phyloP scores from a whole-genome alignment of 2,329 filamentous ascomycete genomes.

The Claviceps spartinae region DNA sequence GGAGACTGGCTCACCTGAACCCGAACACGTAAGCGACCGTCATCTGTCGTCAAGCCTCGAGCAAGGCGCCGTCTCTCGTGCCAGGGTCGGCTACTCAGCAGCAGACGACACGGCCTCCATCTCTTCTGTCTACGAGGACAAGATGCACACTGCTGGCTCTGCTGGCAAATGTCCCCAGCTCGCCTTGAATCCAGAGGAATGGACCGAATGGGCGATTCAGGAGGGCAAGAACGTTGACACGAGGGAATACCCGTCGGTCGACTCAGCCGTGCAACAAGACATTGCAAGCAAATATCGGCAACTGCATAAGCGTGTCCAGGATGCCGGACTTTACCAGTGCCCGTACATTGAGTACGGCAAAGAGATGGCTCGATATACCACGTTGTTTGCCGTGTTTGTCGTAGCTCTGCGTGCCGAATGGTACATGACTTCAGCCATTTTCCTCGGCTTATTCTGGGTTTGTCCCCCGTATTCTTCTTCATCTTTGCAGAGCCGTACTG shows the following conservation, averaged over 20 bases:
- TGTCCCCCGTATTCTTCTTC: constrained; percentile 6
- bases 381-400: constrained; percentile 36
- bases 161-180: background rate
- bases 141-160: background rate
- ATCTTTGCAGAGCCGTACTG: constrained; percentile 7
- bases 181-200: constrained; percentile 13
- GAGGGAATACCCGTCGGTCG: constrained; percentile 36
- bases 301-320: constrained; percentile 40
- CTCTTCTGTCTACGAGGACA: background rate
- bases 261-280: constrained; percentile 36
- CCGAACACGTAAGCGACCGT: background rate
- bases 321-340: constrained; percentile 45
- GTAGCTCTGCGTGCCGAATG: constrained; percentile 32
- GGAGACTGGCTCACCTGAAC: constrained; percentile 1
- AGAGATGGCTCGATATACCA: constrained; percentile 40
- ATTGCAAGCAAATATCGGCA: constrained; percentile 42
- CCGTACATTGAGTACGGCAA: constrained; percentile 43
- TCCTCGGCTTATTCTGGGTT: constrained; percentile 50
- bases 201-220: constrained; percentile 22
- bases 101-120: background rate
- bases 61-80: background rate
- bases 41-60: background rate
- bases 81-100: background rate
- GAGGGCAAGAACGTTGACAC: constrained; percentile 21
- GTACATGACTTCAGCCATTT: constrained; percentile 43